phyloP scores from a whole-genome alignment of 306 rosid species.

The Castanea crenata region DNA sequence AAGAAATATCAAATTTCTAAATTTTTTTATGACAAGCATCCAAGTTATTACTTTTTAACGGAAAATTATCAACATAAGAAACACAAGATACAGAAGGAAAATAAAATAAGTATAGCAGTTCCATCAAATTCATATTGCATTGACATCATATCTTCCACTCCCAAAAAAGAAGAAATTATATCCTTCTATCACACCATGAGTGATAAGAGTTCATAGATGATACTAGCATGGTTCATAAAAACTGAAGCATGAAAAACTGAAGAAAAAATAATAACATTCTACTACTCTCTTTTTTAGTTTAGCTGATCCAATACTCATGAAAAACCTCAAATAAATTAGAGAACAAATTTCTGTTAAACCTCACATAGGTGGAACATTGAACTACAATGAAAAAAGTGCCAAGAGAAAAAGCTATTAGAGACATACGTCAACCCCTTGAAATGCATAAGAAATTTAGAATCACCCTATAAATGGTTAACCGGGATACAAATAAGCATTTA shows the following conservation, averaged over 20 bases:
- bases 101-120: slow-evolving; percentile 9
- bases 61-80: not conserved
- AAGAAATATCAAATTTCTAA: slow-evolving; percentile 21
- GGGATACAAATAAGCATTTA: not conserved
- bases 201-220: not conserved
- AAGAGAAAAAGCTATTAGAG: not conserved
- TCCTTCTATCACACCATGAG: slow-evolving; percentile 5
- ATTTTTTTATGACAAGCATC: slow-evolving; percentile 17
- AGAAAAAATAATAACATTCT: not conserved
- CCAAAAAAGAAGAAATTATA: not conserved
- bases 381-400: not conserved
- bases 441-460: not conserved
- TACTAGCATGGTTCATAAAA: not conserved
- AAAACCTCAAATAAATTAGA: not conserved
- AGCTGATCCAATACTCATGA: not conserved
- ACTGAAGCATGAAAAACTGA: not conserved
- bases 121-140: slow-evolving; percentile 8
- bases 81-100: slow-evolving; percentile 14
- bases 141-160: slow-evolving; percentile 3
- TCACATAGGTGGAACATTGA: not conserved
- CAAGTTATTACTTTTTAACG: slow-evolving; percentile 4
- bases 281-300: not conserved
- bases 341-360: not conserved
- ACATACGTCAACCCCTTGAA: not conserved
- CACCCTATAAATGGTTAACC: not conserved